A percentile compares a stretch with the other conserved stretches of the same genome.
Conservation (phyloP, 2,329 filamentous ascomycete genomes). For the Dactylonectria estremocensis region DNA sequence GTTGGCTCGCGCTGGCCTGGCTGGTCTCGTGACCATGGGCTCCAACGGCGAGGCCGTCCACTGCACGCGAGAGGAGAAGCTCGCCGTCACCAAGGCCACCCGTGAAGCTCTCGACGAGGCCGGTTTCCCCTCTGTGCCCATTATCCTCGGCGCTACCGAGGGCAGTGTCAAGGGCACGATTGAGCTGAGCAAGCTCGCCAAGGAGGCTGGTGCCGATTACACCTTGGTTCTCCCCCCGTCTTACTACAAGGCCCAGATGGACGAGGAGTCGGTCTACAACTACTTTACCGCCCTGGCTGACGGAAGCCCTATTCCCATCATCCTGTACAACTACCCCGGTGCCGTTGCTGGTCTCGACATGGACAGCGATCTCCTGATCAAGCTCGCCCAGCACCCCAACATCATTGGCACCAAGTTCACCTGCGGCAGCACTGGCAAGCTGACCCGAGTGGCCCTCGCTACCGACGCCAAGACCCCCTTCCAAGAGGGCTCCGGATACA, state of each 20-base stretch:
- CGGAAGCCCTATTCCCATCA: constrained; percentile 80
- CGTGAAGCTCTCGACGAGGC: constrained; percentile 87
- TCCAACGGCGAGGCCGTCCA: constrained; percentile 94
- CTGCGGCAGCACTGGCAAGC: constrained; percentile 90
- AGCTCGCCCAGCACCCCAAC: constrained; percentile 84
- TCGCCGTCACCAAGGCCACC: constrained; percentile 81
- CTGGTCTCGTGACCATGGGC: constrained; percentile 88
- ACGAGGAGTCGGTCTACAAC: constrained; percentile 80
- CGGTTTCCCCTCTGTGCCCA: constrained; percentile 81
- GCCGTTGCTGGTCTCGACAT: constrained; percentile 90
- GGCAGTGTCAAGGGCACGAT: constrained; percentile 87
- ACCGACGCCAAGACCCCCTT: constrained; percentile 79
- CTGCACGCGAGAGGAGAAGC: constrained; percentile 83
- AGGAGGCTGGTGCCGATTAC: constrained; percentile 82
- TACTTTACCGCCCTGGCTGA: constrained; percentile 85
- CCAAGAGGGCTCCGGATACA: constrained; percentile 76
- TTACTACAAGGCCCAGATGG: constrained; percentile 85
- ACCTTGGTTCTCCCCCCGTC: constrained; percentile 84
- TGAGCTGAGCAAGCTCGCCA: constrained; percentile 77
- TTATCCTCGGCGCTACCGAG: constrained; percentile 87
- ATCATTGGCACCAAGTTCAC: constrained; percentile 94
- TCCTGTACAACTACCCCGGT: constrained; percentile 93
- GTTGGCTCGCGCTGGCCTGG: constrained; percentile 82
- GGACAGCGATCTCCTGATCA: constrained; percentile 89
- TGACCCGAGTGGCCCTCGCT: constrained; percentile 84